Conservation (phyloP, 140 eudicot genomes). For the Cichorium intybus region DNA sequence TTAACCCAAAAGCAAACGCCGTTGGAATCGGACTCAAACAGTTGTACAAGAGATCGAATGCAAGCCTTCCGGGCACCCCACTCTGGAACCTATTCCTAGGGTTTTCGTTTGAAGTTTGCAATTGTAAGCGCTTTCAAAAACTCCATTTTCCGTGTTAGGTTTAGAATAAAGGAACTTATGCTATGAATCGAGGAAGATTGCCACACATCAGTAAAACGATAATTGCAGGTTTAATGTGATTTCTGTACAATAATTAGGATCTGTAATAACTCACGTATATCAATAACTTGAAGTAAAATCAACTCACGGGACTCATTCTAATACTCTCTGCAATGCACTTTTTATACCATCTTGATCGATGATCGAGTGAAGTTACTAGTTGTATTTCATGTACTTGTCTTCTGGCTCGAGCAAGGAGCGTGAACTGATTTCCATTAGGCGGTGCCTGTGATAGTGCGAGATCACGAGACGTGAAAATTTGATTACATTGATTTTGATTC, state of each 20-base stretch:
- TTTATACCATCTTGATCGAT: too few species aligned
- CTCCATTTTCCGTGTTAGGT: background rate
- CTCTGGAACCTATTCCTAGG: conserved; percentile 45
- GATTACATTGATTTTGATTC: background rate
- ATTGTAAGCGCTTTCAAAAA: too few species aligned
- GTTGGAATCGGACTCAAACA: conserved; percentile 67
- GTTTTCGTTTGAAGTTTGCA: conserved; percentile 42
- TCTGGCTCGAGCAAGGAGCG: too few species aligned
- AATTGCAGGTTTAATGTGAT: conserved; percentile 26
- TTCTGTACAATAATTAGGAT: conserved; percentile 37
- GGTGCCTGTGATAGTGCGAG: too few species aligned
- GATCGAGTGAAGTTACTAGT: too few species aligned
- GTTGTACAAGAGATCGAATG: conserved; percentile 77
- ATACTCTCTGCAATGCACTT: too few species aligned
- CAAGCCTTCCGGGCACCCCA: conserved; percentile 38
- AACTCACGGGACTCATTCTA: too few species aligned
- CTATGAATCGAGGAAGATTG: conserved; percentile 15
- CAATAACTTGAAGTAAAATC: too few species aligned
- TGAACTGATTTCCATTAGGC: too few species aligned
- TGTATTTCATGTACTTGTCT: too few species aligned
- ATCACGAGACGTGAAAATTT: background rate
- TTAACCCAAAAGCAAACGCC: conserved; percentile 75
- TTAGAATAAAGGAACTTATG: conserved; percentile 17
- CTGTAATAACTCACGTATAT: too few species aligned
- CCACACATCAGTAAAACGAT: conserved; percentile 10